Base-by-base conservation (phyloP, 2,329 filamentous ascomycete species). In the Nemania sp. region DNA sequence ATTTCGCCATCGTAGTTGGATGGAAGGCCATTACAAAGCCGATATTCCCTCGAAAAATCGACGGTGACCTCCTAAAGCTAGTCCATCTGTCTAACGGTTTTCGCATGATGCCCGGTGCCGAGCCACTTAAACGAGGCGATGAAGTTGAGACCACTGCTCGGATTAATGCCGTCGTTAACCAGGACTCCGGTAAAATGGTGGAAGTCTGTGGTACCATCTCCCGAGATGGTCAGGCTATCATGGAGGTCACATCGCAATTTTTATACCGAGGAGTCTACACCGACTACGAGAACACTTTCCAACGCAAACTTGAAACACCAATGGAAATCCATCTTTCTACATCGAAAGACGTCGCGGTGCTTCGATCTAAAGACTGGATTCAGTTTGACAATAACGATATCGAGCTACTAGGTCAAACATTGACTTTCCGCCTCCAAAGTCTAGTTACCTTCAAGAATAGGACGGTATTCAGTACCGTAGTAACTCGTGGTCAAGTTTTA, bases 11-110 rank as follows among this genome's bases (percentile, higher is more conserved):
- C 73, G 94, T 98, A n/a, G 92, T 97, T 58, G 94, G 94, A 70
- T 98, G 94, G 94, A 98, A 99, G 84, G 96, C 96, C 51, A 99
- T 99, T 77, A 99, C 94, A 11, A 98, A 98, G 87, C 96, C 96
- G 15, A 99, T 99, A 81, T 99, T 99, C 87, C 96, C 96, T 72
- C 91, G 94, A 74, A 93, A 90, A 69, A 98, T 99, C 75, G 96
- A 99, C 75, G 96, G 97, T 72, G 96, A 99, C 78, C 85, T 99
- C 62, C 87, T 99, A 69, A 98, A 97, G 84, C 89, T 99, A 62
- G 95, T 99, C 13, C 96, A 99, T 82, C 83, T 99, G 69, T 98
- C 96, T 56, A 99, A 99, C 80, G 91, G 93, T 70, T 99, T 98
- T 90, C 92, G 96, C 76, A 99, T 99, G 96, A 88, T 98, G 73